Percentiles rank a stretch among this genome's conserved stretches.
Evolutionary conservation across 441 rosid genomes (phyloP).

Genomic region (Euphorbia schlechtendalii): DNA sequence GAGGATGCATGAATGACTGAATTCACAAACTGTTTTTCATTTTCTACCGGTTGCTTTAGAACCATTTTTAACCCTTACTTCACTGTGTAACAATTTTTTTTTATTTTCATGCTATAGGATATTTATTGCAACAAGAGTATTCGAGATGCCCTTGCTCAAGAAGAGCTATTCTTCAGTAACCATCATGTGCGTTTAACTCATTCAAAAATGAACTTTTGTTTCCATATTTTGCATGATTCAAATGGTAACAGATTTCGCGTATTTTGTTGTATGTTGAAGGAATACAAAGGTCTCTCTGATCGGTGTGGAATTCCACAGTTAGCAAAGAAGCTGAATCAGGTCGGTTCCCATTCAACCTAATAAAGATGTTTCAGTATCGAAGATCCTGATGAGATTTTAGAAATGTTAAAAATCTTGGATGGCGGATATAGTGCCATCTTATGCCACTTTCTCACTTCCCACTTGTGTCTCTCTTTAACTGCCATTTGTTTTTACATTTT

Average conservation of each 20-base stretch:
- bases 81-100: neutral
- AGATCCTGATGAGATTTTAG: neutral
- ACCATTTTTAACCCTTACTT: neutral
- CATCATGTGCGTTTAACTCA: constrained; percentile 33
- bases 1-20: neutral
- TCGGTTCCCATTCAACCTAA: constrained; percentile 12
- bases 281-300: constrained; percentile 49
- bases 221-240: neutral
- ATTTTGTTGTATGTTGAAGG: constrained; percentile 26
- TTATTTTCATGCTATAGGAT: constrained; percentile 33
- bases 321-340: constrained; percentile 68
- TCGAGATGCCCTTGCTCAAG: constrained; percentile 45
- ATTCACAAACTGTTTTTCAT: neutral
- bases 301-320: constrained; percentile 56
- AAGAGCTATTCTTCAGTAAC: constrained; percentile 41
- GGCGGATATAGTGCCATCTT: neutral
- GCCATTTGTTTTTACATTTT: neutral
- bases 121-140: constrained; percentile 45
- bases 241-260: neutral
- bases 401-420: neutral
- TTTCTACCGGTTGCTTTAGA: neutral
- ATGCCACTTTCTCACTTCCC: neutral
- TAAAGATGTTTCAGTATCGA: neutral
- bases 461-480: neutral
- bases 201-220: neutral